A percentile compares a stretch with the other conserved stretches of the same genome.
Evolutionary conservation across 169 alveolate genomes (phyloP).

Genomic region (Babesia bigemina): DNA sequence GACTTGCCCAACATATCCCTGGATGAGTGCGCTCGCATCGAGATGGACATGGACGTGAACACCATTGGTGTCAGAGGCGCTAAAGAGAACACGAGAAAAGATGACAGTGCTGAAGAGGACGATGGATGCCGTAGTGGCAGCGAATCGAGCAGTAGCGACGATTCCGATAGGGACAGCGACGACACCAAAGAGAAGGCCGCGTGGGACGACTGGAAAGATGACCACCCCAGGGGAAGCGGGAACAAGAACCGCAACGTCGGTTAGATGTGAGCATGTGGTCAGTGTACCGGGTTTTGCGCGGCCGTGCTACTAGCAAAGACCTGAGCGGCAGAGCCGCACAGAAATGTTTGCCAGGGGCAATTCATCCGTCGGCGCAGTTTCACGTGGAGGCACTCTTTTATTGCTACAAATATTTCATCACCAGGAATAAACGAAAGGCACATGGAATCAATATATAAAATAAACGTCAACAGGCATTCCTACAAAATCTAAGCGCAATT

Average conservation of each 20-base stretch:
- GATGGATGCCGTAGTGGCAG: background rate
- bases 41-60: slow-evolving; percentile 73
- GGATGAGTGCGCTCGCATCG: slow-evolving; percentile 81
- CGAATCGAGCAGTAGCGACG: slow-evolving; percentile 8
- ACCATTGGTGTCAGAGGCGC: slow-evolving; percentile 10
- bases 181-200: slow-evolving; percentile 45
- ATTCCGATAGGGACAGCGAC: slow-evolving; percentile 45
- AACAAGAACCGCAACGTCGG: slow-evolving; percentile 66
- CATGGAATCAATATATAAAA: too few relatives aligned
- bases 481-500: too few relatives aligned
- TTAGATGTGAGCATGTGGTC: background rate
- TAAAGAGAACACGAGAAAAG: background rate
- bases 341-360: too few relatives aligned
- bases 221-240: slow-evolving; percentile 65
- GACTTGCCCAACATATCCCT: slow-evolving; percentile 75
- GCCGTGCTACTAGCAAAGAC: too few relatives aligned
- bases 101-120: background rate
- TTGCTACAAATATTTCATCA: too few relatives aligned
- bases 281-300: too few relatives aligned
- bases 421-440: too few relatives aligned
- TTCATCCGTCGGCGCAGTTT: too few relatives aligned
- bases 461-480: too few relatives aligned
- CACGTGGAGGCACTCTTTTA: too few relatives aligned
- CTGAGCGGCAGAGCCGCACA: too few relatives aligned
- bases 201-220: slow-evolving; percentile 72